Base-by-base conservation (phyloP, 495 filamentous ascomycete species). In the Friedmanniomyces simplex region DNA sequence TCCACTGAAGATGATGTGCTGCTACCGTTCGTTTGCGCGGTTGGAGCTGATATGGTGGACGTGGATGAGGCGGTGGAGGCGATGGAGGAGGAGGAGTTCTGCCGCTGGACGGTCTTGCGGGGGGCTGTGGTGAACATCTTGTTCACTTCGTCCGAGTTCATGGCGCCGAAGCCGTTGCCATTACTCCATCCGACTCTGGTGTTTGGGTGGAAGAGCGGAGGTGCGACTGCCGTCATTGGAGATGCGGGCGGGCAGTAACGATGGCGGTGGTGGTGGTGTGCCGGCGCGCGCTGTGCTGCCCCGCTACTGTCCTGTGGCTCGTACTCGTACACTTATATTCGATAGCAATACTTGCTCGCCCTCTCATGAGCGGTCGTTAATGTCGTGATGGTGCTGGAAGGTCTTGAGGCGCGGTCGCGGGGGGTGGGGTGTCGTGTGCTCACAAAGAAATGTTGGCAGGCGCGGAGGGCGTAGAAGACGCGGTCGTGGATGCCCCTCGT, bases 201-300 rank as follows among this genome's bases (percentile, higher is more conserved):
- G 68, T 76, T 78, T 67, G 81, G 78, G 76, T 90, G 83, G 71
- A 96, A 90, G 72, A 88, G 88, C 60, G 87, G 89, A 75, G 83
- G 88, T 67, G 90, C 93, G 73, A 98, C 91, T 72, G 93, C 93
- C 80, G 93, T 98, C 93, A 98, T 98, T 66, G 48, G 57, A 34
- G 28, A 36, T 26, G 41, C 45, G 22, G 21, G 21, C 21, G 26
- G 50, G 50, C n/a, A 37, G 22, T 52, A 8, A 37, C 30, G 37
- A 16, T 28, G 51, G 21, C 10, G n/a, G n/a, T n/a, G n/a, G n/a
- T n/a, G n/a, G n/a, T 52, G 11, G 39, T 20, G 14, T 16, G 13
- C 39, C 22, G 46, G 12, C 22, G 18, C 22, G 5, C 22, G 4
- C 49, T 52, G 28, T 3, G 28, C 10, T 2, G 4, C 6, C 24